phyloP scores from a whole-genome alignment of 228 moss, liverwort and hornwort genomes.

The Sphagnum magellanicum region DNA sequence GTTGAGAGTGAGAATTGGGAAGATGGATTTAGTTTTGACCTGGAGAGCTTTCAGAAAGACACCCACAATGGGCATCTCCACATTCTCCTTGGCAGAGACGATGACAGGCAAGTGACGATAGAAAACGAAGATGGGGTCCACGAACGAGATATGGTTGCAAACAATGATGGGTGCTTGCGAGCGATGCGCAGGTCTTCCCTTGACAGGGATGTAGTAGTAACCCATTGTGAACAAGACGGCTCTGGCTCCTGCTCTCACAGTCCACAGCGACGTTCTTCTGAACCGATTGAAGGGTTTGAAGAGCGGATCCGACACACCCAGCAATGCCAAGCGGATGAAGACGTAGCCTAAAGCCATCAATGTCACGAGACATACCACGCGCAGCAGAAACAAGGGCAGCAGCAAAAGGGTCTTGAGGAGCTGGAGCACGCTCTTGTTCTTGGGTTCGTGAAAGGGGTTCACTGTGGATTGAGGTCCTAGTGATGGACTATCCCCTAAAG shows the following conservation, averaged over 20 bases:
- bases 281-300: slow-evolving; percentile 53
- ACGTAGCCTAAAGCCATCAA: slow-evolving; percentile 36
- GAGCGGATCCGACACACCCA: slow-evolving; percentile 44
- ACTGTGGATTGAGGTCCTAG: slow-evolving; percentile 34
- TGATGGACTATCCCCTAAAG: slow-evolving; percentile 38
- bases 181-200: slow-evolving; percentile 40
- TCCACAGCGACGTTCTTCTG: slow-evolving; percentile 37
- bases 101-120: slow-evolving; percentile 60
- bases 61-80: slow-evolving; percentile 66
- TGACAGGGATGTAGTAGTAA: slow-evolving; percentile 36
- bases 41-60: slow-evolving; percentile 57
- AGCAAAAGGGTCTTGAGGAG: slow-evolving; percentile 38
- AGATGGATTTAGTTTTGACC: slow-evolving; percentile 8
- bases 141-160: slow-evolving; percentile 56
- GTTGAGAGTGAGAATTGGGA: not conserved
- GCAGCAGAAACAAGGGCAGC: slow-evolving; percentile 39
- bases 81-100: slow-evolving; percentile 56
- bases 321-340: slow-evolving; percentile 35
- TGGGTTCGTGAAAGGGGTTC: slow-evolving; percentile 53
- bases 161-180: slow-evolving; percentile 46
- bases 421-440: slow-evolving; percentile 34
- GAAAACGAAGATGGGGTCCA: slow-evolving; percentile 60
- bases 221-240: slow-evolving; percentile 44
- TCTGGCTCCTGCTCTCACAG: slow-evolving; percentile 29
- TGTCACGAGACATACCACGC: slow-evolving; percentile 20